A percentile compares a stretch with the other conserved stretches of the same genome.
phyloP scores from a whole-genome alignment of 2,329 filamentous ascomycete species.

The Chaetomium olivaceum region DNA sequence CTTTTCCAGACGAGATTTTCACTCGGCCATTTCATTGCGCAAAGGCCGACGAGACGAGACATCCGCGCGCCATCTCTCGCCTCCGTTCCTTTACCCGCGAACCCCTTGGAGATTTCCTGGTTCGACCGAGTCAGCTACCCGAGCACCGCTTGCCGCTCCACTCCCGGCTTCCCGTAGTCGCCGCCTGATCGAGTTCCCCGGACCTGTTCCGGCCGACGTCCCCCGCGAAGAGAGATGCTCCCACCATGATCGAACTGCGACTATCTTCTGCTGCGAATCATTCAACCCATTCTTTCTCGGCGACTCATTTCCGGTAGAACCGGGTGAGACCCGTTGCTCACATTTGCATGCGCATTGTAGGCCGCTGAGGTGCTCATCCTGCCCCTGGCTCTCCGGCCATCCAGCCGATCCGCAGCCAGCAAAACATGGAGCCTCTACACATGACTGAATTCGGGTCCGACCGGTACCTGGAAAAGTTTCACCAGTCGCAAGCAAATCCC shows the following conservation, averaged over 20 bases:
- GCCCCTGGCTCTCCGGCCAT: constrained; percentile 26
- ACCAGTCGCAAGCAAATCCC: constrained; percentile 52
- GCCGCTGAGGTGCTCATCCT: constrained; percentile 24
- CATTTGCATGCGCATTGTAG: constrained; percentile 21
- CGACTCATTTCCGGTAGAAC: constrained; percentile 29
- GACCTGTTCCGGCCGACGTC: constrained; percentile 3
- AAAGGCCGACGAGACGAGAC: not conserved
- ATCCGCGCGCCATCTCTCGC: not conserved
- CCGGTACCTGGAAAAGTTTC: constrained; percentile 64
- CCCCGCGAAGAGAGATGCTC: constrained; percentile 32
- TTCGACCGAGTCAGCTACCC: not conserved
- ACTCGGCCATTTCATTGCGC: not conserved
- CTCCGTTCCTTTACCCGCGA: not conserved
- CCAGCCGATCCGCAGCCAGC: constrained; percentile 24
- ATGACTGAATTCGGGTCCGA: constrained; percentile 67
- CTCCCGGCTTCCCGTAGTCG: not conserved
- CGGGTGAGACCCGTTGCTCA: not conserved
- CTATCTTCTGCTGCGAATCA: constrained; percentile 31
- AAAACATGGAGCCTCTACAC: constrained; percentile 60
- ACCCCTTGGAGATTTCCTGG: not conserved
- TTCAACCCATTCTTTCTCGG: constrained; percentile 21
- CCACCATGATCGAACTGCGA: constrained; percentile 40
- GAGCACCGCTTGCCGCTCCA: not conserved
- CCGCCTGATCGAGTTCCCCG: not conserved
- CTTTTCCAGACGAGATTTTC: not conserved